Conservation (phyloP, 2,329 filamentous ascomycete species). For the Diaporthe vexans region DNA sequence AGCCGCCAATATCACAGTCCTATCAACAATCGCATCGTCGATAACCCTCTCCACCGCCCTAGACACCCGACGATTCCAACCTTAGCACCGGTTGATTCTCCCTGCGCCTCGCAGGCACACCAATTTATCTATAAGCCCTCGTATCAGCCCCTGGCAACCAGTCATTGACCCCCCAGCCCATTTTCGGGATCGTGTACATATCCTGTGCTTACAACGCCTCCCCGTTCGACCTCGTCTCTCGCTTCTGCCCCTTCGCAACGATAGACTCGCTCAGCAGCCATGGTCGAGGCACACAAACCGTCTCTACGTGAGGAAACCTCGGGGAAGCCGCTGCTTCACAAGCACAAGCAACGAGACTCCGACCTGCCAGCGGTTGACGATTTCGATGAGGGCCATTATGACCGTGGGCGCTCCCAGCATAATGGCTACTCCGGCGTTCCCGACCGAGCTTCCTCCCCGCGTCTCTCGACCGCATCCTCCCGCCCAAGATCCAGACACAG, state of each 20-base stretch:
- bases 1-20: neutral
- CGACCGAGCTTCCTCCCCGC: conserved; percentile 31
- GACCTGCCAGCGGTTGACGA: conserved; percentile 40
- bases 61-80: neutral
- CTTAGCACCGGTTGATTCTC: neutral
- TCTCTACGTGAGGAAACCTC: conserved; percentile 34
- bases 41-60: neutral
- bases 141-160: neutral
- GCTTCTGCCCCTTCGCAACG: neutral
- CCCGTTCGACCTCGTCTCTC: neutral
- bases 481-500: conserved; percentile 38
- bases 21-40: neutral
- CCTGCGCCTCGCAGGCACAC: neutral
- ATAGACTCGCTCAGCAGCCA: conserved; percentile 17
- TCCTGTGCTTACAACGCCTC: neutral
- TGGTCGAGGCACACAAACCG: conserved; percentile 33
- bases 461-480: conserved; percentile 26
- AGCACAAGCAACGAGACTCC: conserved; percentile 40
- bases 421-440: conserved; percentile 38
- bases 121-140: neutral
- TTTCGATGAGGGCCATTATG: conserved; percentile 38
- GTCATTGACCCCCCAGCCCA: neutral
- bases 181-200: neutral
- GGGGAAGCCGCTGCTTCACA: conserved; percentile 40
- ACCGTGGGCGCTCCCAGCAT: conserved; percentile 38